Evolutionary conservation across 139 green algal species (phyloP).

Genomic region (Chlamydomonas asymmetrica): DNA sequence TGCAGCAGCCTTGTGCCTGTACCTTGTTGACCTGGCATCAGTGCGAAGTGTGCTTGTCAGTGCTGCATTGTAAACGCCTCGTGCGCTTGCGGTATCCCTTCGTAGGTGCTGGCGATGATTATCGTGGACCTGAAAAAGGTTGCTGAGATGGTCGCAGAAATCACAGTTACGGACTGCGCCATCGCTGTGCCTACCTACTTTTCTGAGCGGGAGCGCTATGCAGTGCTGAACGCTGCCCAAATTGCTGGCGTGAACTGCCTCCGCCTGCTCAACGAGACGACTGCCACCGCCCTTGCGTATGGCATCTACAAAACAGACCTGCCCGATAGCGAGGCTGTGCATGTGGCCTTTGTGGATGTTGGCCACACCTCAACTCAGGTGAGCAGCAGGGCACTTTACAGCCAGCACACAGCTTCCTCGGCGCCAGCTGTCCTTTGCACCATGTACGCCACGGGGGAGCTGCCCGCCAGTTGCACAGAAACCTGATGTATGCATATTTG

Average conservation of each 20-base stretch:
- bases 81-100: slow-evolving; percentile 33
- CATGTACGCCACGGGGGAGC: too few relatives aligned
- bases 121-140: slow-evolving; percentile 92
- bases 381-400: too few relatives aligned
- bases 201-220: slow-evolving; percentile 74
- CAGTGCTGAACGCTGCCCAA: slow-evolving; percentile 78
- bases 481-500: too few relatives aligned
- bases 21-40: too few relatives aligned
- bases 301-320: slow-evolving; percentile 99
- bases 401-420: slow-evolving; percentile 1
- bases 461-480: too few relatives aligned
- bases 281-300: slow-evolving; percentile 93
- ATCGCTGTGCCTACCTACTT: slow-evolving; percentile 90
- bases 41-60: too few relatives aligned
- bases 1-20: too few relatives aligned
- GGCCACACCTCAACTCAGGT: slow-evolving; percentile 91
- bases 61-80: background rate
- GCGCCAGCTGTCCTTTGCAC: too few relatives aligned
- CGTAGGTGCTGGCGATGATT: slow-evolving; percentile 83
- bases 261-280: slow-evolving; percentile 95
- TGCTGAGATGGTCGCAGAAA: slow-evolving; percentile 82
- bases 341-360: slow-evolving; percentile 96
- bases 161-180: slow-evolving; percentile 88
- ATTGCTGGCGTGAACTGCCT: slow-evolving; percentile 91
- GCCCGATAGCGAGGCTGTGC: slow-evolving; percentile 77